A percentile compares a stretch with the other conserved stretches of the same genome.
These are phyloP conservation scores for Erythrophleum fordii DNA, from an alignment of 306 rosid genomes.

Conservation along the genomic window DNA sequence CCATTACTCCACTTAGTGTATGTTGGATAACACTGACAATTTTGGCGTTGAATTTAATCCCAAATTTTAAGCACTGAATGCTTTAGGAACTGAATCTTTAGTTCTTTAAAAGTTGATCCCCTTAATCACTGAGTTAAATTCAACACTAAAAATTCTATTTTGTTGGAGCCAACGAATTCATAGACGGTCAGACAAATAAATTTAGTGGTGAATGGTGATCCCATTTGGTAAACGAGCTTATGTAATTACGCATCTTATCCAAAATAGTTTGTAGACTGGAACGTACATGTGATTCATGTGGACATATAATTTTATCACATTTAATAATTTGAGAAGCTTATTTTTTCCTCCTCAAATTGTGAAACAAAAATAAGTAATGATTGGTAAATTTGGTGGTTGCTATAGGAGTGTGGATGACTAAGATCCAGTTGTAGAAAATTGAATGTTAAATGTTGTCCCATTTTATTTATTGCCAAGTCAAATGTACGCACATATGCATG, in stretches of 20 bases:
- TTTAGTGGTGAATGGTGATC: neutral
- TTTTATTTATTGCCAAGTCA: conserved; percentile 4
- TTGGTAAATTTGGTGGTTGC: neutral
- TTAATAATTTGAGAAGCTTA: too few relatives aligned
- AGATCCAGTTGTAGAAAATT: neutral
- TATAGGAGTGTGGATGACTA: neutral
- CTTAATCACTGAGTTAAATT: too few relatives aligned
- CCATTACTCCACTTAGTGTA: neutral
- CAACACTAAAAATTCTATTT: too few relatives aligned
- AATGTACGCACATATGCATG: neutral
- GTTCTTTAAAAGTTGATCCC: too few relatives aligned
- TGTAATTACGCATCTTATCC: too few relatives aligned
- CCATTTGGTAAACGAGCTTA: neutral
- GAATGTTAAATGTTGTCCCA: neutral
- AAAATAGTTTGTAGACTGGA: too few relatives aligned
- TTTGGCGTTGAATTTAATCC: too few relatives aligned
- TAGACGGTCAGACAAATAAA: too few relatives aligned
- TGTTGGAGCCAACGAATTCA: too few relatives aligned
- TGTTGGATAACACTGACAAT: neutral
- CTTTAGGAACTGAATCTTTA: neutral
- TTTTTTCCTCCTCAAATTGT: too few relatives aligned
- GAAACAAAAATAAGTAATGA: neutral
- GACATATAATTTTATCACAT: neutral
- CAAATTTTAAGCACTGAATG: neutral
- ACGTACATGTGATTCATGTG: neutral